Conservation (phyloP, 2,329 filamentous ascomycete genomes). For the Tolypocladium amazonense region DNA sequence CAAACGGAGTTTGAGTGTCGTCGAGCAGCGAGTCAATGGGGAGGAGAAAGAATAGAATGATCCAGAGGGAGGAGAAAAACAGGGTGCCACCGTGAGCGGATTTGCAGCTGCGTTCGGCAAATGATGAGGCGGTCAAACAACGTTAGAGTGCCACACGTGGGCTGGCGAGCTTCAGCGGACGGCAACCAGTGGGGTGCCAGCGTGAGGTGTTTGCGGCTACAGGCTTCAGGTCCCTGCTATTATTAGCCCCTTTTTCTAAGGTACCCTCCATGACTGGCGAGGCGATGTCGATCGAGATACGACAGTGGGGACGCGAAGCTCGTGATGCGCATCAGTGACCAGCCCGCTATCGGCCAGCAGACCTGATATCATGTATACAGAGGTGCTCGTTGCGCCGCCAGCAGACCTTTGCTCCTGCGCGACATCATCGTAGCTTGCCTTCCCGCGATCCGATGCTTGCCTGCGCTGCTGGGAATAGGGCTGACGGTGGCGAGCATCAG, state of each 20-base stretch:
- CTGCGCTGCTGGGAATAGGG: too few relatives aligned
- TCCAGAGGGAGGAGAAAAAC: slow-evolving; percentile 2
- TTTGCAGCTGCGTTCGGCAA: neutral
- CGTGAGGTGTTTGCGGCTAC: neutral
- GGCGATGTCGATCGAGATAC: neutral
- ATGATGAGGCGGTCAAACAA: neutral
- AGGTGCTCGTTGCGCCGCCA: too few relatives aligned
- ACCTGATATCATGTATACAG: too few relatives aligned
- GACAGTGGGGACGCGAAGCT: neutral
- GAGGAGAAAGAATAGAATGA: neutral
- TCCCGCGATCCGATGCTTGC: too few relatives aligned
- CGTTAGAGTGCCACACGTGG: neutral
- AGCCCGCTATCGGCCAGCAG: too few relatives aligned
- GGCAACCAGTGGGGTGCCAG: neutral
- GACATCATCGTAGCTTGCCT: too few relatives aligned
- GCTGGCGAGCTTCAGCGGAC: neutral
- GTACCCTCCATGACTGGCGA: neutral
- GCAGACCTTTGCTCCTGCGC: too few relatives aligned
- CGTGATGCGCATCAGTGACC: neutral
- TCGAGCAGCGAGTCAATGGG: neutral
- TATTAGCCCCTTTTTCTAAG: neutral
- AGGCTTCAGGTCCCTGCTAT: neutral
- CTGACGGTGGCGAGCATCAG: too few relatives aligned
- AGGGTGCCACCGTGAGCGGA: neutral
- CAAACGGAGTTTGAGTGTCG: neutral